phyloP scores from a whole-genome alignment of 345 rosid species.

The Crucihimalaya himalaica region DNA sequence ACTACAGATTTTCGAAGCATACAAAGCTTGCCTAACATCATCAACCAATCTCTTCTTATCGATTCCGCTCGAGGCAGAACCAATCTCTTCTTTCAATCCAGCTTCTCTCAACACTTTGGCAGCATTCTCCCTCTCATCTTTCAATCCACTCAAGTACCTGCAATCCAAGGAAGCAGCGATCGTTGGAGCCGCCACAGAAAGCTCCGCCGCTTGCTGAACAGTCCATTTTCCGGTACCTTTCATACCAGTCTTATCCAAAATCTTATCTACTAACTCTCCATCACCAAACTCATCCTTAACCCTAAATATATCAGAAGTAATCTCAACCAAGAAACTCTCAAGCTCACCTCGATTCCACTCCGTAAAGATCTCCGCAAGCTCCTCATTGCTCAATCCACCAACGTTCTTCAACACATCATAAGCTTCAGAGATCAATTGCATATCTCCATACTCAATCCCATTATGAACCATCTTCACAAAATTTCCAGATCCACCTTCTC shows the following conservation, averaged over 20 bases:
- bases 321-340: slow-evolving; percentile 90
- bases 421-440: slow-evolving; percentile 94
- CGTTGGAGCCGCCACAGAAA: slow-evolving; percentile 96
- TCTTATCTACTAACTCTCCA: slow-evolving; percentile 89
- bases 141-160: slow-evolving; percentile 87
- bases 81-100: slow-evolving; percentile 75
- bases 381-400: slow-evolving; percentile 68
- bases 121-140: slow-evolving; percentile 82
- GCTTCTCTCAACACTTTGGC: slow-evolving; percentile 66
- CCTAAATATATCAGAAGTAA: slow-evolving; percentile 79
- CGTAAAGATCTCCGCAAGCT: slow-evolving; percentile 67
- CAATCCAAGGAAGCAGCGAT: slow-evolving; percentile 95
- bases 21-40: slow-evolving; percentile 92
- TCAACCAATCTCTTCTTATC: slow-evolving; percentile 90
- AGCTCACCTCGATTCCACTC: slow-evolving; percentile 91
- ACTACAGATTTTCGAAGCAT: slow-evolving; percentile 91
- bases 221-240: slow-evolving; percentile 99
- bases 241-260: slow-evolving; percentile 96
- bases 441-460: slow-evolving; percentile 99
- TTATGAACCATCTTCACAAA: slow-evolving; percentile 98
- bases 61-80: slow-evolving; percentile 44
- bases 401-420: slow-evolving; percentile 92
- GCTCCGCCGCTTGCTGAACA: slow-evolving; percentile 96
- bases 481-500: slow-evolving; percentile 97
- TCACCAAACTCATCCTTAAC: slow-evolving; percentile 72